phyloP scores from a whole-genome alignment of 129 eudicot genomes.

The Pseudognaphalium luteoalbum region DNA sequence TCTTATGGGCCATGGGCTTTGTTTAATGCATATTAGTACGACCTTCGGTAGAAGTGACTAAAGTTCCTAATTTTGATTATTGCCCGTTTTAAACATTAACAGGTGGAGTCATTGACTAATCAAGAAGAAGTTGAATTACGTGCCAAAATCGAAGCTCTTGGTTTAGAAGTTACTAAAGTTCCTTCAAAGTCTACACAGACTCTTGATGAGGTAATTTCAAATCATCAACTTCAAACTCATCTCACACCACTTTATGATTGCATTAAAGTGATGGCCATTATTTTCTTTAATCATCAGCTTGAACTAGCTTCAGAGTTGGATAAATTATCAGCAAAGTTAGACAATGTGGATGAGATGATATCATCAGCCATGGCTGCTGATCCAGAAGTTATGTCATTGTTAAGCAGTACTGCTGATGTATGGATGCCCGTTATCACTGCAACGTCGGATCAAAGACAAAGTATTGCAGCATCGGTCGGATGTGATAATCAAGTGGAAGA shows the following conservation, averaged over 20 bases:
- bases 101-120: constrained; percentile 87
- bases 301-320: constrained; percentile 86
- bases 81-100: neutral
- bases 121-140: constrained; percentile 96
- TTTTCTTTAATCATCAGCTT: constrained; percentile 36
- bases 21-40: too few species aligned
- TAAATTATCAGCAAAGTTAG: constrained; percentile 76
- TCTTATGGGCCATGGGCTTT: neutral
- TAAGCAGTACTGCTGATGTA: constrained; percentile 88
- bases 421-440: constrained; percentile 98
- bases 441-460: constrained; percentile 72
- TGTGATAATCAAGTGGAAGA: constrained; percentile 35
- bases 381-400: constrained; percentile 69
- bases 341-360: constrained; percentile 85
- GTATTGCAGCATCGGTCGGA: constrained; percentile 48
- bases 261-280: neutral
- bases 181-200: constrained; percentile 66
- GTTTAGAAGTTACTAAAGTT: constrained; percentile 76
- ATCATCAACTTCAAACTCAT: neutral
- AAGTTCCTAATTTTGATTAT: neutral
- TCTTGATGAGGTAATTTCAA: constrained; percentile 63
- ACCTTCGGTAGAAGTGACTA: too few species aligned
- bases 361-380: constrained; percentile 80
- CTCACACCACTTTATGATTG: neutral
- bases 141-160: constrained; percentile 84